A percentile compares a stretch with the other conserved stretches of the same genome.
These are phyloP conservation scores for Pseudogymnoascus sp. DNA, from an alignment of 2,329 filamentous ascomycete species.

Conservation along the genomic window DNA sequence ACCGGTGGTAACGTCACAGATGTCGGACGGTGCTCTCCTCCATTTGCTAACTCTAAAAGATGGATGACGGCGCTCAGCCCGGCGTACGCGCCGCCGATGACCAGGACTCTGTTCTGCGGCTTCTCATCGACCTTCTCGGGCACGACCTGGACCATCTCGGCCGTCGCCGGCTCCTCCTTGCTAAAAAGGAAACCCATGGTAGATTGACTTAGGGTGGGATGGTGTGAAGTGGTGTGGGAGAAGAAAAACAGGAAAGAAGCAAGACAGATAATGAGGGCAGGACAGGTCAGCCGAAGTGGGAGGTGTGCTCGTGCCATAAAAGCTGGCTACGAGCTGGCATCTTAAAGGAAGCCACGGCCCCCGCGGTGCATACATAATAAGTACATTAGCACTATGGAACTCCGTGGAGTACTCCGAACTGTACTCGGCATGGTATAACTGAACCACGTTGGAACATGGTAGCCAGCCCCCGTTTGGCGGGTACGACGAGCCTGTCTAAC, in stretches of 20 bases:
- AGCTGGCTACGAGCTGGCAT: not conserved
- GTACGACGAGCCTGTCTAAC: not conserved
- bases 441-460: constrained; percentile 1
- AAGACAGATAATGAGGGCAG: not conserved
- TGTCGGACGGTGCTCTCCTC: constrained; percentile 30
- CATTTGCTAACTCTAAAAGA: constrained; percentile 56
- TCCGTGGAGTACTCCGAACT: not conserved
- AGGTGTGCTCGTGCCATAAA: not conserved
- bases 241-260: not conserved
- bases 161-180: constrained; percentile 17
- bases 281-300: not conserved
- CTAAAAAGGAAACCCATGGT: constrained; percentile 5
- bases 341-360: not conserved
- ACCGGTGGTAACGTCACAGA: constrained; percentile 11
- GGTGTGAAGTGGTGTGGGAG: not conserved
- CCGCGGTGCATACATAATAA: not conserved
- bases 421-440: not conserved
- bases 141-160: constrained; percentile 17
- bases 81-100: constrained; percentile 65
- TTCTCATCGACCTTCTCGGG: not conserved
- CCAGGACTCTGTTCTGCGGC: constrained; percentile 41
- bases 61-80: constrained; percentile 60
- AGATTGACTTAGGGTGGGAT: not conserved
- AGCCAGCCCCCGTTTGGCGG: not conserved
- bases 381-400: not conserved